A percentile compares a stretch with the other conserved stretches of the same genome.
These are phyloP conservation scores for Tuctoria greenei DNA, from an alignment of 176 grass and related monocot genomes.

Conservation along the genomic window DNA sequence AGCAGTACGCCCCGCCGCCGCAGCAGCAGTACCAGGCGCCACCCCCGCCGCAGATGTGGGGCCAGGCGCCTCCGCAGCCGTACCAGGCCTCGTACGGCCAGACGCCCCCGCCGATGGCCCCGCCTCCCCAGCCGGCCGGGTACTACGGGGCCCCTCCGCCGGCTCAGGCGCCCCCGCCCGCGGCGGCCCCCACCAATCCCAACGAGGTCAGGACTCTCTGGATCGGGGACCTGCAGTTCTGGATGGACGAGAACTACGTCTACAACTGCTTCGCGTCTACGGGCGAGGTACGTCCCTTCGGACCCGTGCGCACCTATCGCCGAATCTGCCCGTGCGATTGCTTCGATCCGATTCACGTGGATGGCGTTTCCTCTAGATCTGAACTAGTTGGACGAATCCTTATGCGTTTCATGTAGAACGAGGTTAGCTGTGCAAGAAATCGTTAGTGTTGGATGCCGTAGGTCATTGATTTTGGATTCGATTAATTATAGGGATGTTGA, in stretches of 20 bases:
- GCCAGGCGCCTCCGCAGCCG: conserved; percentile 49
- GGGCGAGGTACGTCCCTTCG: conserved; percentile 48
- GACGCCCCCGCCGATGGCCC: not conserved
- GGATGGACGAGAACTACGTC: conserved; percentile 78
- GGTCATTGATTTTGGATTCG: not conserved
- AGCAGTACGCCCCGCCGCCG: not conserved
- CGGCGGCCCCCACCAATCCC: conserved; percentile 6
- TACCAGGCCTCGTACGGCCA: conserved; percentile 10
- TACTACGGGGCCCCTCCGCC: conserved; percentile 24
- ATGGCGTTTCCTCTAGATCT: not conserved
- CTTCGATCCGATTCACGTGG: not conserved
- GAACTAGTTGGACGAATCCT: not conserved
- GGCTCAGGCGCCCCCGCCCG: not conserved
- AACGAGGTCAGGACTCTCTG: conserved; percentile 64
- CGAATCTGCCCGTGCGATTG: not conserved
- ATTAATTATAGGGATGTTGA: not conserved
- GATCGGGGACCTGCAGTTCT: conserved; percentile 74
- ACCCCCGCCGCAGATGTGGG: conserved; percentile 69
- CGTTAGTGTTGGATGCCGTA: not conserved
- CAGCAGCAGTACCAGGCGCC: conserved; percentile 31
- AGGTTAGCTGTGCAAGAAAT: not conserved
- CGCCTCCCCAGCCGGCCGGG: not conserved
- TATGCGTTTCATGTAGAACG: not conserved
- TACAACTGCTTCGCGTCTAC: conserved; percentile 49
- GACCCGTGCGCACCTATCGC: not conserved